Evolutionary conservation across 169 alveolate genomes (phyloP).

Genomic region (Plasmodium relictum): DNA sequence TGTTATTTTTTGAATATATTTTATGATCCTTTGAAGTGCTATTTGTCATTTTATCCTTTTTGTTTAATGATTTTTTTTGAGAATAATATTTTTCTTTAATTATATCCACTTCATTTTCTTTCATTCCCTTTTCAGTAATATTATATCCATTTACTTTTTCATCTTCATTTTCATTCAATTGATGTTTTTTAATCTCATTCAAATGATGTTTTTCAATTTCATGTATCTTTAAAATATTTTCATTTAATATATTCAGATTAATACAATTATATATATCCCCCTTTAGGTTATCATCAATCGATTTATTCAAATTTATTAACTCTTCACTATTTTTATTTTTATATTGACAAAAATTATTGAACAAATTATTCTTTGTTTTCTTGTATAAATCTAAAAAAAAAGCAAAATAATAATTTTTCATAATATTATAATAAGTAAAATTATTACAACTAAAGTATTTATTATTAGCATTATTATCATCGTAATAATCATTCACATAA

Average conservation of each 20-base stretch:
- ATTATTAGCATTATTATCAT: neutral
- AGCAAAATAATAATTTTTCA: conserved; percentile 14
- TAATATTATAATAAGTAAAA: conserved; percentile 1
- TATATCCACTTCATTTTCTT: too few species aligned
- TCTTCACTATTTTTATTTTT: neutral
- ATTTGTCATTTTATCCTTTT: too few species aligned
- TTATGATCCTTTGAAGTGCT: too few species aligned
- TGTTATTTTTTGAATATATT: neutral
- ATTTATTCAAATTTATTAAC: neutral
- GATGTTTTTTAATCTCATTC: neutral
- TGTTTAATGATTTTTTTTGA: too few species aligned
- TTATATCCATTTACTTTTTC: neutral
- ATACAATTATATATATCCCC: neutral
- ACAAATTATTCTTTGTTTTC: neutral
- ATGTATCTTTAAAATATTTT: neutral
- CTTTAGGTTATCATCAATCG: neutral
- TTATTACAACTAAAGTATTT: neutral
- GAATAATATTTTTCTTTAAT: too few species aligned
- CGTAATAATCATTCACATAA: neutral
- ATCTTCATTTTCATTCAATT: neutral
- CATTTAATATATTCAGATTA: neutral
- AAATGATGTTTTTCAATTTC: neutral
- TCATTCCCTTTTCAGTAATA: neutral
- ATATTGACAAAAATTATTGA: neutral
- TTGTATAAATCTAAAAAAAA: conserved; percentile 3